phyloP scores from a whole-genome alignment of 1,139 yeast species.

The Starmera stellimalicola region DNA sequence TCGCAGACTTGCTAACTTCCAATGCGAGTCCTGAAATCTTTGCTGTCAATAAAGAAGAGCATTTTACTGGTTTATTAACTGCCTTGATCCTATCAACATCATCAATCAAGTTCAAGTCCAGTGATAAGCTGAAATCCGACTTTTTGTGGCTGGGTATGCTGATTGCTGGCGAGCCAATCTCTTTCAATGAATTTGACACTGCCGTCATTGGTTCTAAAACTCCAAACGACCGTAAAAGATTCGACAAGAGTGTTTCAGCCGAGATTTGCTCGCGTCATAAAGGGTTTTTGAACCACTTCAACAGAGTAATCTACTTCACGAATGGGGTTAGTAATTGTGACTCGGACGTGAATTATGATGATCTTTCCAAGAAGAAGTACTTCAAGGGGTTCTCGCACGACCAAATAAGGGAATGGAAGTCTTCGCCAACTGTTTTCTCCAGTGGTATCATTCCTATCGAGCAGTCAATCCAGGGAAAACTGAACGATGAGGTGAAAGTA shows the following conservation, averaged over 20 bases:
- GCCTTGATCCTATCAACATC: slow-evolving; percentile 1
- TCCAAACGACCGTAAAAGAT: slow-evolving; percentile 1
- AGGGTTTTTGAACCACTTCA: slow-evolving; percentile 3
- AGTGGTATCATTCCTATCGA: slow-evolving; percentile 1
- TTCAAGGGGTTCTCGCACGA: neutral
- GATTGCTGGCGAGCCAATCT: neutral
- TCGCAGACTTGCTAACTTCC: neutral
- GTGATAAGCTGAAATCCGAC: neutral
- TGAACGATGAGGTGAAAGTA: slow-evolving; percentile 2
- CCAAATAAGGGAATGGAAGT: neutral
- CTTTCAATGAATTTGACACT: neutral
- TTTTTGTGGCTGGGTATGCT: slow-evolving; percentile 3
- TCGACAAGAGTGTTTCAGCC: slow-evolving; percentile 2
- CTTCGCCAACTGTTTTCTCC: neutral
- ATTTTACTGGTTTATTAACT: slow-evolving; percentile 1
- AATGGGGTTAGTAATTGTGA: slow-evolving; percentile 9
- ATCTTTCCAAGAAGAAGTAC: neutral
- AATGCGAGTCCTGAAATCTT: slow-evolving; percentile 1
- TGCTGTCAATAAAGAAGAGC: slow-evolving; percentile 1
- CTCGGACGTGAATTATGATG: neutral
- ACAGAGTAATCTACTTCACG: slow-evolving; percentile 7
- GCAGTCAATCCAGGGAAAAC: slow-evolving; percentile 1
- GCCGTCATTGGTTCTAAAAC: slow-evolving; percentile 1
- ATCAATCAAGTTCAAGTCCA: slow-evolving; percentile 1
- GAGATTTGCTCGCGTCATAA: slow-evolving; percentile 4